Evolutionary conservation across 352 stramenopile genomes (phyloP).

Genomic region (Phytopythium litorale): DNA sequence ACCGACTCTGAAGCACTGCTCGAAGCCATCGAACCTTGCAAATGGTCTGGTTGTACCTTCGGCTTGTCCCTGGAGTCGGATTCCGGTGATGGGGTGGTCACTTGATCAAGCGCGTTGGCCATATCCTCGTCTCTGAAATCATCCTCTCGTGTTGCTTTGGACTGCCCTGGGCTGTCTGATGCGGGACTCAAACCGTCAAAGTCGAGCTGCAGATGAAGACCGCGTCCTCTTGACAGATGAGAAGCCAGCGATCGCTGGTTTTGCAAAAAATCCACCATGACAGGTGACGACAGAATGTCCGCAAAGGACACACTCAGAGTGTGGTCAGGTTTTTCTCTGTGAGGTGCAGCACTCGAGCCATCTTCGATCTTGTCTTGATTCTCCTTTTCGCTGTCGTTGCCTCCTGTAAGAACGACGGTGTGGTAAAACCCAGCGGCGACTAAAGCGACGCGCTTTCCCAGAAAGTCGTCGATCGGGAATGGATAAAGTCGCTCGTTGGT

Average conservation of each 20-base stretch:
- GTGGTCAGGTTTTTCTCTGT: background rate
- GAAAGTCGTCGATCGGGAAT: slow-evolving; percentile 86
- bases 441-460: slow-evolving; percentile 84
- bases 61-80: background rate
- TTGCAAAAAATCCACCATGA: background rate
- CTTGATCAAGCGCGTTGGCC: background rate
- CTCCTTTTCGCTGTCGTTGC: slow-evolving; percentile 52
- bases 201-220: background rate
- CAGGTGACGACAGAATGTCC: background rate
- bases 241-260: background rate
- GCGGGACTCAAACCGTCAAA: background rate
- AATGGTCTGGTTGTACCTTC: background rate
- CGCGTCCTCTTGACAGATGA: background rate
- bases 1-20: background rate
- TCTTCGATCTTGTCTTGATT: slow-evolving; percentile 13
- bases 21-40: background rate
- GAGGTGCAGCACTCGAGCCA: background rate
- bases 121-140: background rate
- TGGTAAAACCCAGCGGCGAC: slow-evolving; percentile 93
- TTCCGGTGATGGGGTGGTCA: background rate
- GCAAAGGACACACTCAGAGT: background rate
- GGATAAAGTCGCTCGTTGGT: slow-evolving; percentile 84
- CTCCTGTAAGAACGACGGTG: slow-evolving; percentile 87
- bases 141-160: background rate
- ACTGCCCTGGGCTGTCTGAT: background rate